A percentile compares a stretch with the other conserved stretches of the same genome.
phyloP scores from a whole-genome alignment of 108 stramenopile genomes.

The Discostella stelligeroides region DNA sequence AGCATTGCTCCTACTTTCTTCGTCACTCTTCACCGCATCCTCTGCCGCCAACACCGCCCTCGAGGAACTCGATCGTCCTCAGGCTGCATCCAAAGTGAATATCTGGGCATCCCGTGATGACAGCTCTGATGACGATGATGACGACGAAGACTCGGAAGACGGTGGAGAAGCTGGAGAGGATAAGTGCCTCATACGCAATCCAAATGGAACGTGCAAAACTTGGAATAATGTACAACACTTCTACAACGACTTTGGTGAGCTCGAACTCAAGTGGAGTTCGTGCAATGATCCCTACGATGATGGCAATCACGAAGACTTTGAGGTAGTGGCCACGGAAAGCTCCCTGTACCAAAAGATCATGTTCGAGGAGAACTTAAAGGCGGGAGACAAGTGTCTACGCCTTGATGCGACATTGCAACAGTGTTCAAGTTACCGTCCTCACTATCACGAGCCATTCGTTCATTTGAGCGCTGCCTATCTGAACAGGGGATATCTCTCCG shows the following conservation, averaged over 20 bases:
- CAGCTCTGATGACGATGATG: constrained; percentile 12
- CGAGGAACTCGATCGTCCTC: constrained; percentile 40
- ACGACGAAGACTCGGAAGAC: constrained; percentile 15
- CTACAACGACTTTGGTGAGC: constrained; percentile 37
- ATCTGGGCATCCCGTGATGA: constrained; percentile 15
- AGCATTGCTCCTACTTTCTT: not conserved
- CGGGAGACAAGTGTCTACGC: constrained; percentile 42
- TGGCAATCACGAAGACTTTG: constrained; percentile 43
- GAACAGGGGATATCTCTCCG: constrained; percentile 23
- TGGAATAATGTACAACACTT: constrained; percentile 46
- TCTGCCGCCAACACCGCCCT: constrained; percentile 10
- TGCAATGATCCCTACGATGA: constrained; percentile 45
- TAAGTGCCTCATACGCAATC: constrained; percentile 27
- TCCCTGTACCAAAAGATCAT: constrained; percentile 35
- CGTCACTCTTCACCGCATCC: not conserved
- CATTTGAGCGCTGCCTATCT: constrained; percentile 38
- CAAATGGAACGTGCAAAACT: constrained; percentile 25
- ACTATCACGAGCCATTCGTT: constrained; percentile 47
- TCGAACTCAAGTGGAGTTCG: constrained; percentile 49
- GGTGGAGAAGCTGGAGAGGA: constrained; percentile 10
- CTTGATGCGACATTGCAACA: constrained; percentile 41
- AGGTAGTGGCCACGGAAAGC: constrained; percentile 28
- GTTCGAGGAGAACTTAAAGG: constrained; percentile 42
- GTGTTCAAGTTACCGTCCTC: constrained; percentile 42
- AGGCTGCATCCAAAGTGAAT: constrained; percentile 39